Conservation (phyloP, 2,329 filamentous ascomycete species). For the Colletotrichum sidae region DNA sequence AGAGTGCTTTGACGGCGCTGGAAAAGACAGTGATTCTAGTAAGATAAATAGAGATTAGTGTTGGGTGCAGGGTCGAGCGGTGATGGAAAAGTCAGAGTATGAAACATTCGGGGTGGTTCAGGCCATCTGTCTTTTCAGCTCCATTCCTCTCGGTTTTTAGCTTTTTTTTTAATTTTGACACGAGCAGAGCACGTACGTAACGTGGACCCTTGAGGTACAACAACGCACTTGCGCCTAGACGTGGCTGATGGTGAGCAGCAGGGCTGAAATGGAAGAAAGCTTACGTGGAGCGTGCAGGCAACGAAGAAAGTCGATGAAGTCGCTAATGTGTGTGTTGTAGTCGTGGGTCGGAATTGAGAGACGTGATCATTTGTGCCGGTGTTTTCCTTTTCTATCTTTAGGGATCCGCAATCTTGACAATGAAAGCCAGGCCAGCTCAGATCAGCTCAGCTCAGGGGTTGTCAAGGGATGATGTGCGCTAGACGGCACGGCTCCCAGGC, state of each 20-base stretch:
- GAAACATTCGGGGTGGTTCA: conserved; percentile 33
- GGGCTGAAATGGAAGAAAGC: background rate
- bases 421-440: background rate
- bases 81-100: conserved; percentile 9
- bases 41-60: conserved; percentile 21
- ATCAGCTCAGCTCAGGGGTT: conserved; percentile 21
- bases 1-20: background rate
- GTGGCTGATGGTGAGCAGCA: background rate
- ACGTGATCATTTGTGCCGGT: conserved; percentile 1
- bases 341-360: conserved; percentile 6
- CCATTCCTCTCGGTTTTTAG: conserved; percentile 33
- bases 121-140: conserved; percentile 37
- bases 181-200: conserved; percentile 24
- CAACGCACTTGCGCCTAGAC: background rate
- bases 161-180: conserved; percentile 24
- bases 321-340: conserved; percentile 18
- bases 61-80: conserved; percentile 6
- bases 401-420: conserved; percentile 34
- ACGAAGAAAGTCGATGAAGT: conserved; percentile 15
- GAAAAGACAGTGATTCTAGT: conserved; percentile 28
- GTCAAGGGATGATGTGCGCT: conserved; percentile 22
- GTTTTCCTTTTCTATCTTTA: conserved; percentile 15
- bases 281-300: conserved; percentile 5
- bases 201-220: background rate
- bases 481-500: conserved; percentile 24